These are phyloP conservation scores for Rusavskia elegans DNA, from an alignment of 495 filamentous ascomycete species.

Conservation along the genomic window DNA sequence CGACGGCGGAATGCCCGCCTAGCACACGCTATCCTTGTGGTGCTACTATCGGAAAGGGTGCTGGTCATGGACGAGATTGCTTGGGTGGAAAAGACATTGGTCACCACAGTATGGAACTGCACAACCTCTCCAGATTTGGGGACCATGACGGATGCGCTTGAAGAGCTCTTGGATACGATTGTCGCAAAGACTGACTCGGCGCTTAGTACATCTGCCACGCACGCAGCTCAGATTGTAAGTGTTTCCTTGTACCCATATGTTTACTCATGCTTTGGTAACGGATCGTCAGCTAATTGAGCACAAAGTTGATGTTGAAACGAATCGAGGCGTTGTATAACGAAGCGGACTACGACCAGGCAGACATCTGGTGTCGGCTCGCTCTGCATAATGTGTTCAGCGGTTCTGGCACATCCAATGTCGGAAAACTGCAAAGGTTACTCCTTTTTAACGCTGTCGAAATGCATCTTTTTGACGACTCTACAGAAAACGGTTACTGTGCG, in stretches of 20 bases:
- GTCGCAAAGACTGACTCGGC: constrained; percentile 15
- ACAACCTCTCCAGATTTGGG: constrained; percentile 18
- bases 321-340: constrained; percentile 40
- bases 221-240: constrained; percentile 55
- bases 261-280: background rate
- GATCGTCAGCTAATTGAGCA: constrained; percentile 35
- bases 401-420: constrained; percentile 43
- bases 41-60: constrained; percentile 33
- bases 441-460: background rate
- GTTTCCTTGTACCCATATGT: background rate
- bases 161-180: constrained; percentile 24
- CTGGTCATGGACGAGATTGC: constrained; percentile 23
- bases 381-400: constrained; percentile 47
- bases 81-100: constrained; percentile 48
- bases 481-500: constrained; percentile 59
- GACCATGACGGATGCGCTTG: constrained; percentile 17
- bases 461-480: constrained; percentile 7
- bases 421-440: constrained; percentile 51
- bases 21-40: constrained; percentile 7
- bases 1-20: constrained; percentile 24
- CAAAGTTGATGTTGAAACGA: constrained; percentile 41
- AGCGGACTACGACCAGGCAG: constrained; percentile 34
- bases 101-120: constrained; percentile 45
- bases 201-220: constrained; percentile 40
- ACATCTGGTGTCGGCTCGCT: constrained; percentile 60